Evolutionary conservation across 1,139 yeast genomes (phyloP).

Genomic region (Blastobotrys buckinghamii): DNA sequence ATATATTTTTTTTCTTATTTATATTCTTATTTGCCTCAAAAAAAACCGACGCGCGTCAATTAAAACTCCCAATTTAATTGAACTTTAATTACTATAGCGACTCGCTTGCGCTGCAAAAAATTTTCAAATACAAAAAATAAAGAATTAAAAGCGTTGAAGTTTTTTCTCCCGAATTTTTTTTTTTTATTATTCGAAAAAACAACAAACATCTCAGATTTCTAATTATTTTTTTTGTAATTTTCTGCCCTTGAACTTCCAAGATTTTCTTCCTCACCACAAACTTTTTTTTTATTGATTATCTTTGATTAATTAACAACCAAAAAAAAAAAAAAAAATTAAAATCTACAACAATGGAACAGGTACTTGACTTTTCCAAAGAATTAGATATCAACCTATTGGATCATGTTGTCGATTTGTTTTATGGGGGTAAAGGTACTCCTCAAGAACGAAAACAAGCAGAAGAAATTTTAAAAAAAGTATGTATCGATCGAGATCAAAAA

Average conservation of each 20-base stretch:
- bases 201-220: not conserved
- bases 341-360: slow-evolving; percentile 60
- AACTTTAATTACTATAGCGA: too few relatives aligned
- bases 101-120: not conserved
- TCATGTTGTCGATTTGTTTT: slow-evolving; percentile 81
- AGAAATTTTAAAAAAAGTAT: slow-evolving; percentile 58
- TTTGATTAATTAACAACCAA: not conserved
- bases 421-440: slow-evolving; percentile 69
- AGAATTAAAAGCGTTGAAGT: too few relatives aligned
- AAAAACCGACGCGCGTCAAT: too few relatives aligned
- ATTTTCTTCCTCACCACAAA: not conserved
- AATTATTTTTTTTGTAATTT: slow-evolving; percentile 2
- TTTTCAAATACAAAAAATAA: not conserved
- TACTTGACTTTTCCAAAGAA: slow-evolving; percentile 81
- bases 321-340: not conserved
- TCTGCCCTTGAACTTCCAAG: too few relatives aligned
- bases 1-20: not conserved
- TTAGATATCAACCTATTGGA: slow-evolving; percentile 77
- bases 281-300: not conserved
- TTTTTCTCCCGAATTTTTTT: too few relatives aligned
- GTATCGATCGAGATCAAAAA: slow-evolving; percentile 6
- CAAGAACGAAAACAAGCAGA: slow-evolving; percentile 72
- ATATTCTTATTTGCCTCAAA: not conserved
- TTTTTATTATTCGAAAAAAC: not conserved
- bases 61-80: too few relatives aligned